These are phyloP conservation scores for Orbilia oligospora DNA, from an alignment of 2,329 filamentous ascomycete species.

Conservation along the genomic window DNA sequence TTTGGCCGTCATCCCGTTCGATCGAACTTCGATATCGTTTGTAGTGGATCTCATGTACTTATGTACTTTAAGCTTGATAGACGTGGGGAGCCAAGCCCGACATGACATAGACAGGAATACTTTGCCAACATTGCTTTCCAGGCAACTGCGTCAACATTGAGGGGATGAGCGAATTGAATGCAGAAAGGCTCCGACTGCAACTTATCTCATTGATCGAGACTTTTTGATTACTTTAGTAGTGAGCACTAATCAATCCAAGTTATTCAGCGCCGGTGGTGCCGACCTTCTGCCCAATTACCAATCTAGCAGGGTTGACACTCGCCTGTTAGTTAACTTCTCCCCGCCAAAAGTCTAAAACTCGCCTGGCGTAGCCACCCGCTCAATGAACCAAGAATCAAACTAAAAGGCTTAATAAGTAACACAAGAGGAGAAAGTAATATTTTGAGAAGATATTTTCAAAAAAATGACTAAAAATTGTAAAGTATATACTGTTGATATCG, in stretches of 20 bases:
- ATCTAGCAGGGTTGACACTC: slow-evolving; percentile 1
- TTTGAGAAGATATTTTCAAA: background rate
- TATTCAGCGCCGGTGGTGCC: slow-evolving; percentile 17
- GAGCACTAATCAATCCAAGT: slow-evolving; percentile 1
- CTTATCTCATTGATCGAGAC: slow-evolving; percentile 20
- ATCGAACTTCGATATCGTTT: background rate
- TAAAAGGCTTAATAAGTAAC: slow-evolving; percentile 16
- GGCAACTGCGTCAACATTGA: slow-evolving; percentile 44
- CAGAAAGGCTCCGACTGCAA: slow-evolving; percentile 43
- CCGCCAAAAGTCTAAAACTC: slow-evolving; percentile 39
- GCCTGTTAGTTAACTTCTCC: slow-evolving; percentile 17
- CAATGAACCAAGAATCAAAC: background rate
- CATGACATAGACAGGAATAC: slow-evolving; percentile 9
- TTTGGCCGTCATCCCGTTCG: slow-evolving; percentile 16
- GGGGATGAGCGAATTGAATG: slow-evolving; percentile 22
- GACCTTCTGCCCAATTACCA: background rate
- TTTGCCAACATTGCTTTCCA: slow-evolving; percentile 20
- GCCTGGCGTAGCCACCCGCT: slow-evolving; percentile 27
- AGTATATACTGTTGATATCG: background rate
- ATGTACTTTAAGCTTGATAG: slow-evolving; percentile 1
- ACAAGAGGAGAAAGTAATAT: slow-evolving; percentile 13
- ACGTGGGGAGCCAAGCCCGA: slow-evolving; percentile 15
- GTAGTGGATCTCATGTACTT: background rate
- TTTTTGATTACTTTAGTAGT: background rate
- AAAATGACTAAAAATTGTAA: too few relatives aligned